phyloP scores from a whole-genome alignment of 371 early-diverging fungal species.

The Apophysomyces variabilis region DNA sequence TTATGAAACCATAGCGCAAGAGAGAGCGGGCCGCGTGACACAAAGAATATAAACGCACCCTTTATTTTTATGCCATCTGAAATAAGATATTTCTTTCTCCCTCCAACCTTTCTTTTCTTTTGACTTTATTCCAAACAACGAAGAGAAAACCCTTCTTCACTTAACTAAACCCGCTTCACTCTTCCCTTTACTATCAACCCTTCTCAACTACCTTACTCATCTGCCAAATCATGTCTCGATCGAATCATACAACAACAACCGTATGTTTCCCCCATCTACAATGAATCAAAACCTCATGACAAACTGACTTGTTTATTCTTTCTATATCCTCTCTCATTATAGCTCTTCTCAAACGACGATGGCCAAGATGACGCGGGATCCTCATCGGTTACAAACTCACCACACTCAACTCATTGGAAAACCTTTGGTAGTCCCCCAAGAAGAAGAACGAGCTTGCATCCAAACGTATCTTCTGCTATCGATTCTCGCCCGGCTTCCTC shows the following conservation, averaged over 20 bases:
- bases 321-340: neutral
- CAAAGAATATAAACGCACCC: constrained; percentile 10
- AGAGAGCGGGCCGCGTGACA: constrained; percentile 10
- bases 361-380: constrained; percentile 16
- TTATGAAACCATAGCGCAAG: constrained; percentile 1
- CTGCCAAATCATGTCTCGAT: constrained; percentile 23
- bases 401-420: constrained; percentile 25
- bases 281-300: neutral
- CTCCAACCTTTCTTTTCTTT: constrained; percentile 16
- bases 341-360: constrained; percentile 18
- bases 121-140: constrained; percentile 7
- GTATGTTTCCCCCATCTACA: constrained; percentile 16
- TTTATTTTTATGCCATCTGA: constrained; percentile 2
- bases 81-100: constrained; percentile 1
- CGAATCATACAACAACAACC: constrained; percentile 22
- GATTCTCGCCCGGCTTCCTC: neutral
- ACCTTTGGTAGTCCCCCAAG: constrained; percentile 32
- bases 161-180: neutral
- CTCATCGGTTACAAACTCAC: constrained; percentile 20
- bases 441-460: constrained; percentile 9
- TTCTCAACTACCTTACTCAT: constrained; percentile 11
- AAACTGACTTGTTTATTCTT: neutral
- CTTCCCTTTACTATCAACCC: neutral
- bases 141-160: neutral
- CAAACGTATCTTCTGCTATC: constrained; percentile 16